A percentile compares a stretch with the other conserved stretches of the same genome.
These are phyloP conservation scores for Teratosphaeria destructans DNA, from an alignment of 2,329 filamentous ascomycete genomes.

Conservation along the genomic window DNA sequence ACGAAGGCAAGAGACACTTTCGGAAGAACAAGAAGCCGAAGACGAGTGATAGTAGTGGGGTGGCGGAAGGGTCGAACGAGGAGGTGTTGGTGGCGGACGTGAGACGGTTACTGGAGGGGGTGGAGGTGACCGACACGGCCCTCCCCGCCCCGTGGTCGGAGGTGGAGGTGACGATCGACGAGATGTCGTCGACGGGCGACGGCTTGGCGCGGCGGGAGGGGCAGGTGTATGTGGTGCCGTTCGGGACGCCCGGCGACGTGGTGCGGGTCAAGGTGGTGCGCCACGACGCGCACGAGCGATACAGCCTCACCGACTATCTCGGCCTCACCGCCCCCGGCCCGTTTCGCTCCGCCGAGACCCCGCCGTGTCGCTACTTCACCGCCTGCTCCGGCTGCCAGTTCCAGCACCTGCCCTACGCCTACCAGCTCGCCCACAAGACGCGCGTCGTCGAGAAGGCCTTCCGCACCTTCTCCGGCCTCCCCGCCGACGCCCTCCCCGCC, in stretches of 20 bases:
- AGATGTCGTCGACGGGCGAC: conserved; percentile 85
- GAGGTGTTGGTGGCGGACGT: conserved; percentile 40
- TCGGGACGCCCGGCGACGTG: conserved; percentile 74
- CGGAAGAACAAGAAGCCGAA: conserved; percentile 40
- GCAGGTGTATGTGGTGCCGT: conserved; percentile 78
- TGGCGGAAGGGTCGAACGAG: conserved; percentile 37
- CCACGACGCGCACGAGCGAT: conserved; percentile 54
- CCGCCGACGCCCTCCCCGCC: conserved; percentile 61
- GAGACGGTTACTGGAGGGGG: conserved; percentile 28
- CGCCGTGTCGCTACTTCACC: conserved; percentile 76
- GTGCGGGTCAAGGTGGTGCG: conserved; percentile 69
- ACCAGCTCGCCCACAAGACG: conserved; percentile 77
- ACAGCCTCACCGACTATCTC: conserved; percentile 73
- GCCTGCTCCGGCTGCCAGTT: conserved; percentile 90
- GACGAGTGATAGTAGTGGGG: conserved; percentile 22
- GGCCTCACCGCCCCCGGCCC: conserved; percentile 63
- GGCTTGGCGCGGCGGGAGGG: conserved; percentile 64
- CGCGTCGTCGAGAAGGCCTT: conserved; percentile 85
- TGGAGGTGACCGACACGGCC: conserved; percentile 7
- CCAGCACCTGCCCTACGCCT: conserved; percentile 85
- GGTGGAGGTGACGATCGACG: conserved; percentile 68
- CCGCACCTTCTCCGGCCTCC: conserved; percentile 76
- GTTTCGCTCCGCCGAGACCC: conserved; percentile 67
- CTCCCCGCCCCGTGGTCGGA: conserved; percentile 53
- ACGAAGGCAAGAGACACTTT: conserved; percentile 28